Evolutionary conservation across 2,329 filamentous ascomycete species (phyloP).

Genomic region (Plectosphaerella plurivora): DNA sequence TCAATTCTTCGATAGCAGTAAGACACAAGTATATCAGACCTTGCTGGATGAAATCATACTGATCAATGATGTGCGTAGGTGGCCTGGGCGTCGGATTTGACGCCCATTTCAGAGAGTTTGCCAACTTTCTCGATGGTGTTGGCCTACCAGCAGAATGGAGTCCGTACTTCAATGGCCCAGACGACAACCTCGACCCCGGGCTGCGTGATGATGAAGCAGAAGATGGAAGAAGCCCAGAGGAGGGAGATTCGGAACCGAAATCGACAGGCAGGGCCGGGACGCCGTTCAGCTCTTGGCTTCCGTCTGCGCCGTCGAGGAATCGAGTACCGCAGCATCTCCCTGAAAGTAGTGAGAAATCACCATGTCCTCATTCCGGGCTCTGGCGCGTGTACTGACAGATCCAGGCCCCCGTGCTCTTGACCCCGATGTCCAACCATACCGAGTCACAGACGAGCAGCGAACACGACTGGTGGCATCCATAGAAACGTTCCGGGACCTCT

Average conservation of each 20-base stretch:
- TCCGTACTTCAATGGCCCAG: constrained; percentile 25
- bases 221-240: constrained; percentile 6
- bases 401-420: constrained; percentile 12
- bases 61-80: neutral
- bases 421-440: constrained; percentile 13
- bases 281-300: constrained; percentile 31
- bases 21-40: neutral
- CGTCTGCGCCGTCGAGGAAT: constrained; percentile 26
- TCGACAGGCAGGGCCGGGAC: constrained; percentile 20
- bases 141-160: constrained; percentile 33
- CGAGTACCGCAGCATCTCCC: constrained; percentile 16
- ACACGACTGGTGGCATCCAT: constrained; percentile 16
- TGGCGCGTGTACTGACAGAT: neutral
- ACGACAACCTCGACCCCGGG: constrained; percentile 16
- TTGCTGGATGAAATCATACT: neutral
- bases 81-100: constrained; percentile 15
- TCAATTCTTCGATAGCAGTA: constrained; percentile 17
- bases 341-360: constrained; percentile 13
- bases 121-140: constrained; percentile 30
- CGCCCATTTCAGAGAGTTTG: constrained; percentile 30
- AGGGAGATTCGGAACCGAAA: constrained; percentile 7
- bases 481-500: constrained; percentile 20
- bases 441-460: constrained; percentile 28
- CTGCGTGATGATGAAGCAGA: constrained; percentile 3
- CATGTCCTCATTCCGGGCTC: neutral